Evolutionary conservation across 2,329 filamentous ascomycete species (phyloP), one percentile per base, ranked within the genome.

Genomic region (Blastomyces silverae): DNA sequence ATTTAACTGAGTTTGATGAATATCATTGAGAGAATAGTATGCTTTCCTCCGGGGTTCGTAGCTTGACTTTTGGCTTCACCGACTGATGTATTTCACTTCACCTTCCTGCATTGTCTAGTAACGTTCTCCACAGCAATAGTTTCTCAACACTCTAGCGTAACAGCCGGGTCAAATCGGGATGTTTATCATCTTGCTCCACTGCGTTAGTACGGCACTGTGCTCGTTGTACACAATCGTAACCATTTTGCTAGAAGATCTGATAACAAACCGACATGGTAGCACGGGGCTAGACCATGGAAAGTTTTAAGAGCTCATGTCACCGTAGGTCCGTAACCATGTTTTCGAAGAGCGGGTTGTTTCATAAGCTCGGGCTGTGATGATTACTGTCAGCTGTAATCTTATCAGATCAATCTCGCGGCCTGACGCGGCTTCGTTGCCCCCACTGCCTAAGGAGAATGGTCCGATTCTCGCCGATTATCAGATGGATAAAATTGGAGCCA

Each of bases 101-200:
- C n/a, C n/a, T n/a, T n/a, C 31, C 31, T 39, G 20, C 28, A 20
- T 56, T n/a, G 7, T n/a, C 31, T 42, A 10, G 53, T 0, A 15
- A 28, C 25, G n/a, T 34, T 13, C 1, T 37, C 55, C 31, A 22
- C 20, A 57, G n/a, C 31, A 20, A 31, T 5, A 7, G 20, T 37
- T 56, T 56, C 17, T 56, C 34, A 39, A 39, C 20, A 34, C 8
- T 17, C 5, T 57, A 8, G 20, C 10, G 10, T 10, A 31, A 39
- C 31, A 22, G 39, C 55, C 55, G 55, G 55, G 55, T 57, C 55
- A 39, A 57, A 57, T 57, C 34, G 55, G 52, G 55, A 57, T 39
- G 10, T 39, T 57, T 39, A 31, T 57, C 53, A 56, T n/a, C 5
- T 34, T 39, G 11, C 52, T 28, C 20, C 55, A 37, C 31, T 39